Evolutionary conservation across 768 basidiomycete genomes (phyloP), one percentile per base, ranked within the genome.

Genomic region (Russula foetens): DNA sequence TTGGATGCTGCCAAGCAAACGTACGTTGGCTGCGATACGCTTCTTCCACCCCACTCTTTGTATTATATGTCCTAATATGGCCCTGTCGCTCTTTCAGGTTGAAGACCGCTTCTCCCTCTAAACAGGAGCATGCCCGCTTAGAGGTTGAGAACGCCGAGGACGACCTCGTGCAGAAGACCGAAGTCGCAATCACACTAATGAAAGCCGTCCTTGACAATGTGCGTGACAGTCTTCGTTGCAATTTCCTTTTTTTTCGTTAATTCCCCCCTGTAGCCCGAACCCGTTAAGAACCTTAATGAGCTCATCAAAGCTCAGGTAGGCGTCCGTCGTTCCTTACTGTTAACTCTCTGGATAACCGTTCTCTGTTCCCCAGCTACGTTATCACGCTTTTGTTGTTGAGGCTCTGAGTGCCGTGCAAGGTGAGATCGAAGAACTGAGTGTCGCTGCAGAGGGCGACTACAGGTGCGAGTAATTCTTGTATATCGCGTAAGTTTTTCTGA

Each of bases 151-250:
- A 92, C 63, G 90, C 90, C 9, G 90, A 93, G 68, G 97, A 99
- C 71, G 92, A 95, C 73, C 83, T 98, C 33, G 97, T 98, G 6
- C 94, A 95, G 71, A 93, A 92, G 79, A 99, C 97, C 24, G 97
- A 99, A 73, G 89, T 95, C 31, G 96, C 95, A 1, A 97, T 97
- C 67, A 90, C 89, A 2, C 81, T 93, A 46, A 96, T 97, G 94
- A 96, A 96, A 79, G 88, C 91, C n/a, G 96, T 98, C 17, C 80
- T 99, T 41, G 96, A 98, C 68, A 98, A 98, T 74, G 95, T 97
- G 65, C 56, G 89, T 78, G 24, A 45, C 59, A 56, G 8, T 8
- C 21, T 43, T 5, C 41, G 28, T 11, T 5, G 31, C n/a, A 9
- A 3, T n/a, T 39, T 48, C 4, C 17, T 21, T 35, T 52, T 29